A percentile compares a stretch with the other conserved stretches of the same genome.
These are phyloP conservation scores for Chlamydomonas schloesseri DNA, from an alignment of 139 green algal species.

Conservation along the genomic window DNA sequence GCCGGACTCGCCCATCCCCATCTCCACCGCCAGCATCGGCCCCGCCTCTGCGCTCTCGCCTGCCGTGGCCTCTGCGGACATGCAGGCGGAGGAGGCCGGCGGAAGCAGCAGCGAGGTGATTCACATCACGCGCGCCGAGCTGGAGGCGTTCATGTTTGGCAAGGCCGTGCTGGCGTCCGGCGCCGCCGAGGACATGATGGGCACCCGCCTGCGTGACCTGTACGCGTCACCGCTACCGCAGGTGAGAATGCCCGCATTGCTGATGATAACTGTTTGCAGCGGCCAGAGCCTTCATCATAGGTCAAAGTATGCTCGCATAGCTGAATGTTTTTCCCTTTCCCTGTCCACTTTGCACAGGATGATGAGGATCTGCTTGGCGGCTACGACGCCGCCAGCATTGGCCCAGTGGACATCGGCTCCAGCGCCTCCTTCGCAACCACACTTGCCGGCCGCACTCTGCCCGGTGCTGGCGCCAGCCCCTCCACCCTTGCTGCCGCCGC, in stretches of 20 bases:
- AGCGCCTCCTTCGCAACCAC: neutral
- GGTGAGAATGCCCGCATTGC: neutral
- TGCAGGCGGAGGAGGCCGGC: no score
- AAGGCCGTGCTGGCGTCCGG: neutral
- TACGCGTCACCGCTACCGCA: neutral
- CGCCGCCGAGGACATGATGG: slow-evolving; percentile 1
- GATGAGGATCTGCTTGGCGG: neutral
- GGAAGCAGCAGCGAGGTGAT: neutral
- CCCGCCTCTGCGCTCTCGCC: no score
- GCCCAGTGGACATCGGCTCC: neutral
- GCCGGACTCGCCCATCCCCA: neutral
- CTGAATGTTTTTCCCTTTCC: no score
- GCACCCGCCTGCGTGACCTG: slow-evolving; percentile 16
- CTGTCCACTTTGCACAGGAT: neutral
- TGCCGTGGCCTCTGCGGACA: no score
- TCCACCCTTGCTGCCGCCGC: neutral
- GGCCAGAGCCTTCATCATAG: no score
- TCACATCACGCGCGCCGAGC: slow-evolving; percentile 32
- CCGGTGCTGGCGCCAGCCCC: no score
- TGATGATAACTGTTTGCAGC: no score
- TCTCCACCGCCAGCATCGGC: no score
- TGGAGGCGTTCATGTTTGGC: slow-evolving; percentile 44
- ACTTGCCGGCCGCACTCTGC: no score
- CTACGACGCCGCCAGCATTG: slow-evolving; percentile 18
- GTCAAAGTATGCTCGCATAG: no score